Evolutionary conservation across 805 yeast species (phyloP), one percentile per base, ranked within the genome.

Genomic region (Barnettozyma wickerhamii): DNA sequence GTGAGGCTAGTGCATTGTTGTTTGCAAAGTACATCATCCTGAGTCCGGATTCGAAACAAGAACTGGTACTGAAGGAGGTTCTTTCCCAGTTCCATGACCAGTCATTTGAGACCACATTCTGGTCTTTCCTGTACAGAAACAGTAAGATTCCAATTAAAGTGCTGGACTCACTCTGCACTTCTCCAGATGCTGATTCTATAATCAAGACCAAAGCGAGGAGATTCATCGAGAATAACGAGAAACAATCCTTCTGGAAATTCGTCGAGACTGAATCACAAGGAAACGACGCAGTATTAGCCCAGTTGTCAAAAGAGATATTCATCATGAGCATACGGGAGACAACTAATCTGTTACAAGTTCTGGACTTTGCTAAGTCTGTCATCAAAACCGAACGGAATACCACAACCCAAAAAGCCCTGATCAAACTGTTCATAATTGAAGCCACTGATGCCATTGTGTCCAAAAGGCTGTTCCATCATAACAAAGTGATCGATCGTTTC

Each of bases 211-310:
- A 47, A 7, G 38, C 49, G 10, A 35, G 35, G 13, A 35, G 45
- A 17, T 23, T 42, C 4, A 32, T 50, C 12, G 32, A 35, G 7
- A 37, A 31, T 7, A 37, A 39, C 19, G 17, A 42, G 10, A 33
- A 42, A 4, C 38, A 35, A 3, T 30, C 33, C 6, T 51, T 51
- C 28, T 51, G 49, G 51, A 17, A 38, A 15, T 33, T 42, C 3
- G 28, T 48, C 3, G 28, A 38, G 4, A 10, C 32, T 3, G 40
- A 45, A 19, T 37, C 48, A 7, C 38, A 44, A 10, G 33, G 36
- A 2, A 28, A 34, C 19, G 33, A 30, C 3, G 41, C 10, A 6
- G 9, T 37, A 4, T 19, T 51, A 18, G 24, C 31, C 4, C 34
- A 38, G 18, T 31, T 50, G 1, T 40, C 51, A 2, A n/a, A 41